Conservation (phyloP, 2,329 filamentous ascomycete species). For the Neopestalotiopsis sp. region DNA sequence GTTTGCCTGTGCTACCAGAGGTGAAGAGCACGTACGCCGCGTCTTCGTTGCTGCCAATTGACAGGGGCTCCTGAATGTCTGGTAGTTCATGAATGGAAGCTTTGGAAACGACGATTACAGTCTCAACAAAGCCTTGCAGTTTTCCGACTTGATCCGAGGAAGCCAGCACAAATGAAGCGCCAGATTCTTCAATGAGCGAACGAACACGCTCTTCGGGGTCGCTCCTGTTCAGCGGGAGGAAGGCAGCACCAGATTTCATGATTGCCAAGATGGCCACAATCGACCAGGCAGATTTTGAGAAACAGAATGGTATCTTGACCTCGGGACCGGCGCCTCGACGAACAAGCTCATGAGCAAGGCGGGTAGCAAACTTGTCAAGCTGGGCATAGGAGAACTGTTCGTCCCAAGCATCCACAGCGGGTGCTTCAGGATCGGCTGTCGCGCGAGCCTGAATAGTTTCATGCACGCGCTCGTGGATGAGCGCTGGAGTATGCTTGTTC, state of each 20-base stretch:
- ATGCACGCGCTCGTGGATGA: conserved; percentile 5
- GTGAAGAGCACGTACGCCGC: conserved; percentile 17
- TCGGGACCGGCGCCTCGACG: conserved; percentile 36
- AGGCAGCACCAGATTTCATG: conserved; percentile 38
- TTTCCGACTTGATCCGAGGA: neutral
- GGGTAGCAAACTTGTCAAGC: conserved; percentile 22
- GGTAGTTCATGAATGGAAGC: neutral
- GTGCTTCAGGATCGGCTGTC: neutral
- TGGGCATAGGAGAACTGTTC: conserved; percentile 17
- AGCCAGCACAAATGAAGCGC: conserved; percentile 1
- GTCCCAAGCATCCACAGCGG: neutral
- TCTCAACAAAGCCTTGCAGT: neutral
- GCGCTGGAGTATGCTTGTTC: conserved; percentile 4
- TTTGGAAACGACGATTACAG: neutral
- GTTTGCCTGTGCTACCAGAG: conserved; percentile 17
- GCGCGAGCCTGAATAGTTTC: conserved; percentile 9
- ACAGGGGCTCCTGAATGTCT: neutral
- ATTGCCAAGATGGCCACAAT: conserved; percentile 40
- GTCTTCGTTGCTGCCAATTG: neutral
- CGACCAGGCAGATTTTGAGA: conserved; percentile 41
- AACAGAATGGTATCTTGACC: conserved; percentile 36
- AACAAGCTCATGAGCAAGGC: conserved; percentile 35
- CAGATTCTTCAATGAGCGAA: conserved; percentile 3
- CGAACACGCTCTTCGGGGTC: conserved; percentile 14
- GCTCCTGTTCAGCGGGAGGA: conserved; percentile 37